These are phyloP conservation scores for Coniella lustricola DNA, from an alignment of 2,329 filamentous ascomycete species.

Conservation along the genomic window DNA sequence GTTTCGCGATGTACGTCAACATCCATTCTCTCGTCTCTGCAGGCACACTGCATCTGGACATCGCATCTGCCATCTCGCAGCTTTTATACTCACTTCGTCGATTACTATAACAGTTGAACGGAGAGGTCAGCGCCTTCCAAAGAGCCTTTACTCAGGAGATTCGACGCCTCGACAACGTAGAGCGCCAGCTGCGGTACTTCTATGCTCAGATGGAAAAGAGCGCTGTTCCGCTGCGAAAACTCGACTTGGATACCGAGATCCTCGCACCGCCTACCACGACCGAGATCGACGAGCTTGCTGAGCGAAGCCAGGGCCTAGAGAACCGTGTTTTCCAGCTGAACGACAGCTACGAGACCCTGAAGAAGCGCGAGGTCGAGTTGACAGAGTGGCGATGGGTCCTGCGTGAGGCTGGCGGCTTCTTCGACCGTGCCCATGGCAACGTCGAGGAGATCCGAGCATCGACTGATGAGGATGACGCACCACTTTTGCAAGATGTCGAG, in stretches of 20 bases:
- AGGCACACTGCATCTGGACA: slow-evolving; percentile 11
- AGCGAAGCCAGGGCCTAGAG: slow-evolving; percentile 87
- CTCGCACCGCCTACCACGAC: slow-evolving; percentile 83
- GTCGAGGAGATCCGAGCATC: slow-evolving; percentile 94
- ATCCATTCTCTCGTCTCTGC: slow-evolving; percentile 15
- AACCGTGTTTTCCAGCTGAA: slow-evolving; percentile 86
- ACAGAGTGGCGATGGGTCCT: slow-evolving; percentile 98
- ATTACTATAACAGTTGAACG: slow-evolving; percentile 63
- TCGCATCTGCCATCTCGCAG: not conserved
- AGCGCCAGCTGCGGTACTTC: slow-evolving; percentile 95
- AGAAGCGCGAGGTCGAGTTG: slow-evolving; percentile 94
- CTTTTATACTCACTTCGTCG: slow-evolving; percentile 17
- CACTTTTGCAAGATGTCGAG: slow-evolving; percentile 86
- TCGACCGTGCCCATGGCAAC: slow-evolving; percentile 90
- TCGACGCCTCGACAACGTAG: slow-evolving; percentile 92
- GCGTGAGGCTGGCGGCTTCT: slow-evolving; percentile 93
- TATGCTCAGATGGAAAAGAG: slow-evolving; percentile 93
- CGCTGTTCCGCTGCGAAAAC: slow-evolving; percentile 75
- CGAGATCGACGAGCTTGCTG: slow-evolving; percentile 92
- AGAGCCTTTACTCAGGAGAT: slow-evolving; percentile 97
- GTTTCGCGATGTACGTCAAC: slow-evolving; percentile 78
- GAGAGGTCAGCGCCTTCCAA: slow-evolving; percentile 89
- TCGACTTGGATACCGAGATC: slow-evolving; percentile 83
- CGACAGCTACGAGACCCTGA: slow-evolving; percentile 96
- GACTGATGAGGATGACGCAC: slow-evolving; percentile 84